phyloP scores from a whole-genome alignment of 768 basidiomycete species.

The Tricholomella constricta region DNA sequence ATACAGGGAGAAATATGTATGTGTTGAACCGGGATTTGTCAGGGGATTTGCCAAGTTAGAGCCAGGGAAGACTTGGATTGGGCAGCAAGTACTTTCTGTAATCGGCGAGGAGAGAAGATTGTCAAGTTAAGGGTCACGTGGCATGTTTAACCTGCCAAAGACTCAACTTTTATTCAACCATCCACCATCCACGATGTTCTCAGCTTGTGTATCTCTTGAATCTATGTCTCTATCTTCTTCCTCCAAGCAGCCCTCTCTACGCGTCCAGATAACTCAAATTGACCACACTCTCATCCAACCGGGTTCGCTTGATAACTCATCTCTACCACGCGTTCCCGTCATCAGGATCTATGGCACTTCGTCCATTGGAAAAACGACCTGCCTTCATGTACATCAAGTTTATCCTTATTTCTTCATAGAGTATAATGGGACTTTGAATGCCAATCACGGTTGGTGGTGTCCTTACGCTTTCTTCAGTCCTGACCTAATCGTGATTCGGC shows the following conservation, averaged over 20 bases:
- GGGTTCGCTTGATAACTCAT: slow-evolving; percentile 64
- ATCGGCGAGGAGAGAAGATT: slow-evolving; percentile 1
- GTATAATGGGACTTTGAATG: slow-evolving; percentile 69
- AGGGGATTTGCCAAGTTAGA: slow-evolving; percentile 66
- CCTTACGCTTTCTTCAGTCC: neutral
- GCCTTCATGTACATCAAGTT: slow-evolving; percentile 89
- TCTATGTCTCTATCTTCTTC: neutral
- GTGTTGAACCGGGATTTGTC: slow-evolving; percentile 90
- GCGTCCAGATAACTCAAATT: slow-evolving; percentile 56
- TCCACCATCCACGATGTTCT: neutral
- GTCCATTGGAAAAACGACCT: slow-evolving; percentile 73
- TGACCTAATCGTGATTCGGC: neutral
- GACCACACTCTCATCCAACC: slow-evolving; percentile 63
- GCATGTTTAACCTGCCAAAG: neutral
- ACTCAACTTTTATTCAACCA: neutral
- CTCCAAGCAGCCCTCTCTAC: slow-evolving; percentile 30
- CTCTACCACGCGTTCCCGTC: slow-evolving; percentile 70
- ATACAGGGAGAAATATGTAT: slow-evolving; percentile 78
- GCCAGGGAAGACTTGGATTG: slow-evolving; percentile 73
- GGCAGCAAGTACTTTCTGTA: slow-evolving; percentile 65
- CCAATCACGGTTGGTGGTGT: slow-evolving; percentile 53
- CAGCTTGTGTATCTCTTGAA: neutral
- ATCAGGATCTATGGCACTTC: slow-evolving; percentile 87
- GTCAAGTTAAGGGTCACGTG: neutral
- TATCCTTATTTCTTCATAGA: slow-evolving; percentile 94